Conservation (phyloP, 257 asterid genomes). For the Striga asiatica region DNA sequence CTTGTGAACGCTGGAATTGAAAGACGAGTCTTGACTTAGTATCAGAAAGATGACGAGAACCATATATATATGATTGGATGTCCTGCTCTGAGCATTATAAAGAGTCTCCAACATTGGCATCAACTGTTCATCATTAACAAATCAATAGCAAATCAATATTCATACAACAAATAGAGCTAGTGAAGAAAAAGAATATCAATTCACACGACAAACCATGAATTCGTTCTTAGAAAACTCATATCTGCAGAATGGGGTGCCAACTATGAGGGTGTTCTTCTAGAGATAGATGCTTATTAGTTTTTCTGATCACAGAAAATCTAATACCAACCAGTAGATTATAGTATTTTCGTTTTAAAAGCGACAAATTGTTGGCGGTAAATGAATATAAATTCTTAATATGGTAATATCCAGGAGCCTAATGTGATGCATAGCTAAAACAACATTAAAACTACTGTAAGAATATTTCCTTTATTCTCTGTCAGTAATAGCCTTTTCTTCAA, state of each 20-base stretch:
- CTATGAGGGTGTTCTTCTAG: background rate
- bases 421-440: background rate
- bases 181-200: background rate
- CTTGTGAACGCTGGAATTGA: slow-evolving; percentile 83
- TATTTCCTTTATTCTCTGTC: background rate
- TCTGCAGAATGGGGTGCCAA: background rate
- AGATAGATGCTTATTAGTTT: background rate
- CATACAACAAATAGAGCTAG: background rate
- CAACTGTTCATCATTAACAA: slow-evolving; percentile 49
- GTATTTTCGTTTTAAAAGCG: background rate
- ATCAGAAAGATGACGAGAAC: slow-evolving; percentile 86
- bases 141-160: slow-evolving; percentile 12
- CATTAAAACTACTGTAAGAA: background rate
- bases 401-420: background rate
- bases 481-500: background rate
- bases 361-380: slow-evolving; percentile 3
- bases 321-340: background rate
- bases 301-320: background rate
- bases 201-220: too few species aligned
- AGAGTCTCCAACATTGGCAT: slow-evolving; percentile 95
- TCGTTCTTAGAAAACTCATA: too few species aligned
- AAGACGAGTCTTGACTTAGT: slow-evolving; percentile 92
- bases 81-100: slow-evolving; percentile 71
- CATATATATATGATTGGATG: slow-evolving; percentile 89
- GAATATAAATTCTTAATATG: background rate